A percentile compares a stretch with the other conserved stretches of the same genome.
Conservation (phyloP, 2,329 filamentous ascomycete species). For the Fusarium graminum region DNA sequence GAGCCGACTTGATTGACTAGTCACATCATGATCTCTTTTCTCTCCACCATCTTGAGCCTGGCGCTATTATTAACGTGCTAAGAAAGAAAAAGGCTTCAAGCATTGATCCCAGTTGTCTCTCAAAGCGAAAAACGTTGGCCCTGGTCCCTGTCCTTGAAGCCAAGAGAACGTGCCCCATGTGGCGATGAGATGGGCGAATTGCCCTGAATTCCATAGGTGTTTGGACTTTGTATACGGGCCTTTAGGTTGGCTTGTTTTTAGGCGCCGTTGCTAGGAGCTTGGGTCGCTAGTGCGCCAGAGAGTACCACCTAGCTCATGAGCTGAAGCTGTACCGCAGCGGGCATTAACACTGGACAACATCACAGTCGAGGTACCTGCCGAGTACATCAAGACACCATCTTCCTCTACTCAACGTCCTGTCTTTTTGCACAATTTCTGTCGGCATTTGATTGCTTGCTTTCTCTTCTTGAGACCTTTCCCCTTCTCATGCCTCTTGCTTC, state of each 20-base stretch:
- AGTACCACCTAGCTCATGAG: conserved; percentile 11
- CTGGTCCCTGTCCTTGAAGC: conserved; percentile 23
- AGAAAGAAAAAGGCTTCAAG: background rate
- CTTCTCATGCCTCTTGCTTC: background rate
- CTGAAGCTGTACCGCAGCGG: conserved; percentile 36
- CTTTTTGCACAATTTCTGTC: conserved; percentile 10
- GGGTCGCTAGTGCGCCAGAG: conserved; percentile 40
- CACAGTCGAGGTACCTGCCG: conserved; percentile 35
- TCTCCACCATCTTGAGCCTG: conserved; percentile 14
- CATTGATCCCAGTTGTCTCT: conserved; percentile 18
- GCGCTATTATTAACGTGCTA: background rate
- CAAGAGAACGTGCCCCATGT: conserved; percentile 31
- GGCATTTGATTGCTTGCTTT: conserved; percentile 10
- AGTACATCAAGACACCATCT: conserved; percentile 39
- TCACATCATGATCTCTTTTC: conserved; percentile 1
- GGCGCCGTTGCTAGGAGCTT: conserved; percentile 49
- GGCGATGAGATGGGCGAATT: conserved; percentile 33
- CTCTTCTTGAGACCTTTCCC: conserved; percentile 22
- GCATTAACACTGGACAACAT: conserved; percentile 31
- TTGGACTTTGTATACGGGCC: conserved; percentile 30
- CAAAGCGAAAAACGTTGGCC: conserved; percentile 12
- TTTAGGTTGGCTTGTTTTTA: conserved; percentile 44
- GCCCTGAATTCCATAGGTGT: conserved; percentile 30
- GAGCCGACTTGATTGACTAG: background rate
- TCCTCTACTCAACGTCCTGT: conserved; percentile 27